Percentiles rank a stretch among this genome's conserved stretches.
Conservation (phyloP, 2,329 filamentous ascomycete species). For the Xylaria sp. region DNA sequence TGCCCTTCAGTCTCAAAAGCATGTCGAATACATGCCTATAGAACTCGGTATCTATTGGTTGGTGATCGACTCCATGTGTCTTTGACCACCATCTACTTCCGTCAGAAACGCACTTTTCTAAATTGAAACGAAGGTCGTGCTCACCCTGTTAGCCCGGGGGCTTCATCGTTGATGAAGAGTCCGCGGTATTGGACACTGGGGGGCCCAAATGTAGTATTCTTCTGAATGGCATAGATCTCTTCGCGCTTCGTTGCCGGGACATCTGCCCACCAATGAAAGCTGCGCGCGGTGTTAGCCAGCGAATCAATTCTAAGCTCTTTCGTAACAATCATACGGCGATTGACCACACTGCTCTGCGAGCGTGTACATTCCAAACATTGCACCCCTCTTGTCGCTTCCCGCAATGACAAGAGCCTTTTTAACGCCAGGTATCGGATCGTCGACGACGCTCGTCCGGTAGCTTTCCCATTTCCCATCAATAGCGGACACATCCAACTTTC, state of each 20-base stretch:
- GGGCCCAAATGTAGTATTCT: conserved; percentile 54
- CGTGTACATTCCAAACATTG: conserved; percentile 64
- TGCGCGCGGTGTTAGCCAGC: conserved; percentile 17
- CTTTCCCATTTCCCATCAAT: conserved; percentile 64
- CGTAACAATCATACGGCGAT: conserved; percentile 50
- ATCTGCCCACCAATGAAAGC: conserved; percentile 66
- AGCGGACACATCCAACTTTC: conserved; percentile 53
- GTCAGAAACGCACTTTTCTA: conserved; percentile 48
- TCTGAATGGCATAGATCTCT: conserved; percentile 55
- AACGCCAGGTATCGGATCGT: conserved; percentile 51
- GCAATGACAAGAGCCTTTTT: conserved; percentile 59
- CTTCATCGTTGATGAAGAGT: conserved; percentile 68
- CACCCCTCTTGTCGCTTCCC: conserved; percentile 62
- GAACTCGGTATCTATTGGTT: conserved; percentile 56
- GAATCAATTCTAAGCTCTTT: background rate
- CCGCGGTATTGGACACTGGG: conserved; percentile 65
- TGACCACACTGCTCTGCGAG: conserved; percentile 67
- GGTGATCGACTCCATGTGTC: conserved; percentile 53
- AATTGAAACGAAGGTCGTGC: conserved; percentile 35
- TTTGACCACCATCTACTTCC: conserved; percentile 59
- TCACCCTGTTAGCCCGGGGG: conserved; percentile 54
- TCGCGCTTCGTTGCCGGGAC: conserved; percentile 55
- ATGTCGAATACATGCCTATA: conserved; percentile 69
- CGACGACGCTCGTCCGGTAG: conserved; percentile 56
- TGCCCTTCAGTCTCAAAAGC: conserved; percentile 63